Base-by-base conservation (phyloP, 768 basidiomycete genomes). In the Trametes cubensis region DNA sequence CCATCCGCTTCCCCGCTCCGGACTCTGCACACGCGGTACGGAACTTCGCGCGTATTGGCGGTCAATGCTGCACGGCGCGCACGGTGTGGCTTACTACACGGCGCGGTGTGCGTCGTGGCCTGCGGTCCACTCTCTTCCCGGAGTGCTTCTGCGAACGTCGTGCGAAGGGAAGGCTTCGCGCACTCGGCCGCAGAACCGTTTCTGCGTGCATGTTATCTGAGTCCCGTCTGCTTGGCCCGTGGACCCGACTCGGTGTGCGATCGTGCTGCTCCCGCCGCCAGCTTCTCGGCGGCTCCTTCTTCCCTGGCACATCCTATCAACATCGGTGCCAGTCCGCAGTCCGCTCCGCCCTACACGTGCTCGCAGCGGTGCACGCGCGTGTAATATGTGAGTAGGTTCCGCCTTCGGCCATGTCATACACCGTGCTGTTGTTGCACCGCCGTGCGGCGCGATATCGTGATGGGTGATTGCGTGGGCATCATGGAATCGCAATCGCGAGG, bases 331-430 rank as follows among this genome's bases (percentile, higher is more conserved):
- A 26, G 45, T 25, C 13, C 21, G 14, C 39, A 18, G 30, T 23
- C 34, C 25, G 46, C 14, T 15, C 21, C 23, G 41, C 8, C 55
- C 38, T 39, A 50, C 57, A 50, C 47, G 47, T 58, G 57, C 57
- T 58, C 47, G 47, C 57, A 58, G 57, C 57, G 48, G 57, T 58
- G 57, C 56, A 48, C n/a, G 46, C 55, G 55, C 47, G 56, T 40
- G 47, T 49, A 34, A 11, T 46, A 46, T 23, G 45, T 13, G 23
- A 20, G 20, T 46, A 23, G 45, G 45, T 46, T 34, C 34, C 34
- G 34, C 34, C 34, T 34, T 11, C 34, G 10, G 34, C 34, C 34
- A 10, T 34, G 34, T 34, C 34, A 34, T 34, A 34, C 34, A 34
- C 6, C 10, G 2, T 23, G 14, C 45, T 23, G 13, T 21, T 23